These are phyloP conservation scores for Pouteria glomerata DNA, from an alignment of 148 eudicot species.

Conservation along the genomic window DNA sequence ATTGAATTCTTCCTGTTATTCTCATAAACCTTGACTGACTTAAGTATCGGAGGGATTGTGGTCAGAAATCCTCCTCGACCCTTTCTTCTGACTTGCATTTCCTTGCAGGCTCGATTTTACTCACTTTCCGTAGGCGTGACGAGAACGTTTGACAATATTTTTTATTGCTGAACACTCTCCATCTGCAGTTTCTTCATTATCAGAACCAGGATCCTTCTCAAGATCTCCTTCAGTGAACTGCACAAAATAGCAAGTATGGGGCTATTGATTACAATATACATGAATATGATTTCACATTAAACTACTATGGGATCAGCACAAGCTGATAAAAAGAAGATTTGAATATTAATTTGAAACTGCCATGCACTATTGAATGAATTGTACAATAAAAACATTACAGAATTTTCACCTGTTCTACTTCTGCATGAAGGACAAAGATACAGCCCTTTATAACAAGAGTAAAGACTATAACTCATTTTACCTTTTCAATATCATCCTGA, in stretches of 20 bases:
- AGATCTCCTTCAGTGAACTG: conserved; percentile 38
- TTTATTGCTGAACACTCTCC: too few species aligned
- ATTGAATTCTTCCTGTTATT: too few species aligned
- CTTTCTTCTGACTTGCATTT: too few species aligned
- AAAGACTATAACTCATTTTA: neutral
- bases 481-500: conserved; percentile 56
- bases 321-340: neutral
- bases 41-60: too few species aligned
- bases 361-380: neutral
- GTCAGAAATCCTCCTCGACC: too few species aligned
- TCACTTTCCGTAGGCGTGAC: too few species aligned
- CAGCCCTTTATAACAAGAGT: neutral
- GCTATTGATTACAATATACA: neutral
- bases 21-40: too few species aligned
- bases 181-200: conserved; percentile 32
- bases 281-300: neutral
- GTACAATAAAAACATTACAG: neutral
- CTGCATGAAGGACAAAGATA: neutral
- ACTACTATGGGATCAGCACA: neutral
- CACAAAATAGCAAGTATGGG: conserved; percentile 9
- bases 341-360: neutral
- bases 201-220: conserved; percentile 30
- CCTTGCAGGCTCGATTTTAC: too few species aligned
- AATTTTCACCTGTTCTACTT: neutral
- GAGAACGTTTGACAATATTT: too few species aligned